Evolutionary conservation across 1,284 basidiomycete genomes (phyloP), one percentile per base, ranked within the genome.

Genomic region (Naganishia albida): DNA sequence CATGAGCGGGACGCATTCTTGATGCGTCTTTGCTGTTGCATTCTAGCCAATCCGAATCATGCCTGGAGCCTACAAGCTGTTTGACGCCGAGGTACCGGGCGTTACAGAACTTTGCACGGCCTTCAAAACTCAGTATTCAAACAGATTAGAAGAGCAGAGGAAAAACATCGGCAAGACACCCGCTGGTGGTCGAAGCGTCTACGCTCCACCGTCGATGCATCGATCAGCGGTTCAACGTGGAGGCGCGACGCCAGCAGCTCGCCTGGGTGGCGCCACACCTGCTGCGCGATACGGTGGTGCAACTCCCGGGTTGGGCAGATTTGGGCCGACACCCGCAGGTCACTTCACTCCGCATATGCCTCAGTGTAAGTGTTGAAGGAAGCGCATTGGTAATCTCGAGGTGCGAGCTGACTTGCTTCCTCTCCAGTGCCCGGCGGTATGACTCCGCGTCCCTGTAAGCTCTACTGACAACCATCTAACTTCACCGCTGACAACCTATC

Each of bases 71-170:
- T 96, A 91, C 77, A 89, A 89, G 74, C 84, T 96, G 16, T 90
- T 90, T 72, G 90, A 91, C 69, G 90, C 91, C 15, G 85, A 90
- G 54, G 89, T 92, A 30, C 87, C 90, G 10, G 92, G 90, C 64
- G 91, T 97, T 26, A 87, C 90, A 0, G 91, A 94, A 78, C 81
- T 97, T 2, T 95, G 93, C 71, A 92, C 96, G 75, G 93, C 93
- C 18, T 97, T 97, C 86, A 96, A 96, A 86, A 86, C 91, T 73
- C 83, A 89, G 85, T 89, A 78, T 64, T 73, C 72, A 7, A 67
- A 68, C 8, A 55, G 70, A 18, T 69, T 80, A 7, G 67, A 71
- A 13, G 75, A 77, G 48, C 66, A 71, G 66, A 64, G 72, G 34
- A 66, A 69, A 66, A 90, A 91, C 20, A 16, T 46, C 34, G 64